Base-by-base conservation (phyloP, 345 rosid species). In the Eucalyptus decipiens region DNA sequence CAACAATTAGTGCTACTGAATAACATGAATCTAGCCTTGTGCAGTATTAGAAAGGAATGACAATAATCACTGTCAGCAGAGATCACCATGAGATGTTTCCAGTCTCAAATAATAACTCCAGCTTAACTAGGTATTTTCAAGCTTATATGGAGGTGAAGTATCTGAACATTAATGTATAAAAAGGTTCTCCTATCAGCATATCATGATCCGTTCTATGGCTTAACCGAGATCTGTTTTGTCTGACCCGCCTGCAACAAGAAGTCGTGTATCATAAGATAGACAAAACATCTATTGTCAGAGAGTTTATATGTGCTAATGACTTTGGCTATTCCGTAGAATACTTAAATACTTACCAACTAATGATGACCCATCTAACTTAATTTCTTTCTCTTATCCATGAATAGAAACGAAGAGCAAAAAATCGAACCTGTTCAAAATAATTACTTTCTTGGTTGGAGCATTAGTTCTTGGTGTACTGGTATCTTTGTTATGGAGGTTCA, bases 401-500 rank as follows among this genome's bases (percentile, higher is more conserved):
- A 32, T 89, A 94, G 96, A 91, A 86, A 91, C 93, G n/a, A 87
- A 45, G 80, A 91, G 88, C 11, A 89, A 80, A 67, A 52, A 93
- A 80, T 87, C 99, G 37, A 89, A 90, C 43, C 52, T 86, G 51
- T 93, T 87, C 80, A 94, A 94, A 86, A 92, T 92, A 47, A 56
- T 93, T 83, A 89, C 91, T 26, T 93, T 89, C 86, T 51, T 94
- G 45, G 92, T 83, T 12, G 96, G 96, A 86, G 88, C 81, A 37
- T 80, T 93, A 88, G 87, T 93, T 69, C 87, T 95, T 4, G 93
- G 88, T 17, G 6, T 91, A 69, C 80, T 88, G 24, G 50, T 91
- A 23, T 94, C 91, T 92, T 90, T 95, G 30, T 52, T 92, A 21
- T 93, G 97, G 95, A 91, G 90, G 88, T 91, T 92, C 91, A 94